Evolutionary conservation across 768 basidiomycete genomes (phyloP), one percentile per base, ranked within the genome.

Genomic region (Clavulina sp.): DNA sequence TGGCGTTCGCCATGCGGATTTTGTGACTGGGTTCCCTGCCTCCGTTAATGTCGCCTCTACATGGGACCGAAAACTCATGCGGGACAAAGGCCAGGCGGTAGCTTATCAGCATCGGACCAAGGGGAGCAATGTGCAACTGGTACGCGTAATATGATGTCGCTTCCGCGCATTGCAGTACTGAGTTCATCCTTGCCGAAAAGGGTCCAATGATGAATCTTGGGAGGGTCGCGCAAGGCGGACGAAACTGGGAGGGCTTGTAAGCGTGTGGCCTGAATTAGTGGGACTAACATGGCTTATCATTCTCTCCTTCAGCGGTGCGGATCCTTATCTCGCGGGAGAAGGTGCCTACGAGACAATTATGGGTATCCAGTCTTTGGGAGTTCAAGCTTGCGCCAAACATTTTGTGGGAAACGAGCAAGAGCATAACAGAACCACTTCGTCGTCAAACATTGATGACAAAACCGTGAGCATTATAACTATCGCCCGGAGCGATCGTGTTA

Each of bases 361-460:
- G n/a, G 89, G 89, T 4, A 64, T 92, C 67, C 89, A 95, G 60
- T 13, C 28, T 23, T 72, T 66, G 5, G 89, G 89, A 36, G 81
- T 89, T 0, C 84, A 86, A 60, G 85, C 87, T 0, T 84, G 28
- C 53, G 85, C 85, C 7, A 91, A 91, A 64, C 87, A 91, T 63
- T 75, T 72, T 48, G 71, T 87, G 55, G 77, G 79, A 65, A 57
- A 52, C 54, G 69, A 71, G 51, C 69, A 70, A 55, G 72, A 72
- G 58, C 63, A 65, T 29, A 54, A 57, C 41, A 56, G 65, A 61
- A 52, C 63, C 21, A 66, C 60, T 16, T 61, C 57, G 13, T 61
- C 57, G 2, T 83, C 81, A 0, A 75, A 84, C 55, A 74, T 89
- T 1, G 81, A 86, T 58, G 86, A 91, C 61, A 67, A 81, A 9